phyloP scores from a whole-genome alignment of 1,139 yeast genomes.

The Debaryomyces subglobosus region DNA sequence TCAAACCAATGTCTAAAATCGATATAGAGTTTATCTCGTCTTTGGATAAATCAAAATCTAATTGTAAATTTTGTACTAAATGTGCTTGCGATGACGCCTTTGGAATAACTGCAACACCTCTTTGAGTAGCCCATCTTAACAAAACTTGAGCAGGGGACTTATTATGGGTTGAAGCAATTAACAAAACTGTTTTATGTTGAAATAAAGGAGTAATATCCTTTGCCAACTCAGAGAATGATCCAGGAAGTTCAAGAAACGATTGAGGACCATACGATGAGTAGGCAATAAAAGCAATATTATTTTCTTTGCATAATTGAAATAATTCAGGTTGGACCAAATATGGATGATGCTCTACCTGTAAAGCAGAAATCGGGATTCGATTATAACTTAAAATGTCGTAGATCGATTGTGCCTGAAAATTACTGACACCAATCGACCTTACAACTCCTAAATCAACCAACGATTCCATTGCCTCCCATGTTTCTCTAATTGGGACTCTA shows the following conservation, averaged over 20 bases:
- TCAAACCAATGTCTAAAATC: conserved; percentile 5
- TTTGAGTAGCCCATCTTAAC: background rate
- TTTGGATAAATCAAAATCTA: background rate
- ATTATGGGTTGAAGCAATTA: background rate
- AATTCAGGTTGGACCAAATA: background rate
- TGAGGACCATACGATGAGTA: background rate
- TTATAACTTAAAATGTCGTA: conserved; percentile 1
- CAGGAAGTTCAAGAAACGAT: background rate
- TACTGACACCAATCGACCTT: conserved; percentile 56
- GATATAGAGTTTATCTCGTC: background rate
- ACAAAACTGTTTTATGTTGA: background rate
- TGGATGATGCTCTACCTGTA: background rate
- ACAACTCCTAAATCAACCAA: conserved; percentile 34
- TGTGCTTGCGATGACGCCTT: background rate
- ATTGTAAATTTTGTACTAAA: background rate
- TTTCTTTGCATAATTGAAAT: background rate
- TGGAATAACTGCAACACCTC: background rate
- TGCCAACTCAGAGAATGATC: background rate
- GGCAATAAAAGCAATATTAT: background rate
- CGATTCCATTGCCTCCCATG: conserved; percentile 49
- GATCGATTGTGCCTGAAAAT: conserved; percentile 31
- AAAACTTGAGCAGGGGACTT: background rate
- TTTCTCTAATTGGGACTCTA: conserved; percentile 25
- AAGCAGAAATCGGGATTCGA: background rate
- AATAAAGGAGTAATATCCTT: background rate